Base-by-base conservation (phyloP, 495 filamentous ascomycete species). In the Penicillium longicatenatum region DNA sequence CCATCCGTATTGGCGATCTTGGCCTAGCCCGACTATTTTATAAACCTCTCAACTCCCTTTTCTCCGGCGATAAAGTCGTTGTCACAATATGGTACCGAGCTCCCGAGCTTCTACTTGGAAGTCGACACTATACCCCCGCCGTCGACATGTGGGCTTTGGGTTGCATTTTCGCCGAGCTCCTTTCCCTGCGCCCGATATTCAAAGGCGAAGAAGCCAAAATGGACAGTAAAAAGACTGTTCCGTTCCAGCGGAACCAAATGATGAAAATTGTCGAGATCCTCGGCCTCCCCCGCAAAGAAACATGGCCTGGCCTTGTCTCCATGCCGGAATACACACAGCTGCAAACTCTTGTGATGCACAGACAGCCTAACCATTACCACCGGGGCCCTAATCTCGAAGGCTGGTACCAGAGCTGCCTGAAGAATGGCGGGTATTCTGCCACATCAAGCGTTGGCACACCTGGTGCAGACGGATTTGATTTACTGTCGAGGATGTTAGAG, bases 1-100 rank as follows among this genome's bases (percentile, higher is more conserved):
- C 90, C 53, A 91, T 98, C 61, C 92, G 93, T 63, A 93, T 98
- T 61, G 93, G 93, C 29, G 93, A 98, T 72, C 78, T 98, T 6
- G 93, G 93, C 8, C 82, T 98, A 2, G 93, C 93, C 1, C 87
- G 94, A 12, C 78, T 98, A 3, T 98, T 97, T 74, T 88, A 94
- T 75, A 96, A 97, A 63, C 94, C 94, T 0, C 77, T 97, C 9
- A 89, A 95, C 62, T 89, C 88, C 0, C 84, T 99, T 5, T 99
- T 90, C 78, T 88, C 82, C 37, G 94, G 95, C 51, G 94, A 99
- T 68, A 99, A 99, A 69, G 94, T 99, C 2, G 94, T 99, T 42
- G 94, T 99, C 12, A 99, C 94, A 0, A 99, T 99, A 57, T 99
- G 94, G 94, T 99, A 99, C 63, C 92, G 94, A 21, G 95, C 94